Base-by-base conservation (phyloP, 2,329 filamentous ascomycete species). In the Ophiocordyceps polyrhachis-furcata region DNA sequence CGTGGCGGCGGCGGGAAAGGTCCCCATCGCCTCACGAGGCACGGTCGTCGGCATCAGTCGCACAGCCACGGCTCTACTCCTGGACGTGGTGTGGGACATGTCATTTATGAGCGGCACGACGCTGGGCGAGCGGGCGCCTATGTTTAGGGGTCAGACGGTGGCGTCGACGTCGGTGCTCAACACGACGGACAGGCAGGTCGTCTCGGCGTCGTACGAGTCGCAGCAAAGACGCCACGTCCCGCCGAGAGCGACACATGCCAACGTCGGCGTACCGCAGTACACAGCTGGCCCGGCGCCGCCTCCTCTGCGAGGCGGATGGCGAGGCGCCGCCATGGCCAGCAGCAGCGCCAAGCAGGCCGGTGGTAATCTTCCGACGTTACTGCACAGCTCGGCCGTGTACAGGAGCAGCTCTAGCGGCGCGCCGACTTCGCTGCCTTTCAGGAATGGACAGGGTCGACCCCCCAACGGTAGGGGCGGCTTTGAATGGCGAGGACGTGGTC, bases 101-200 rank as follows among this genome's bases (percentile, higher is more conserved):
- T 83, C 86, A 0, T 98, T 98, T 62, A 96, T 98, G 88, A 93
- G 87, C 56, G 91, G 91, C 49, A 95, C 88, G 2, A 91, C 84
- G 0, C 72, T 98, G 15, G 83, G 85, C 47, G 87, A 88, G 46
- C 81, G 91, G 47, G 94, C 89, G 58, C 86, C 87, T 23, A 79
- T 85, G 35, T 98, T 98, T 76, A 79, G 89, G 32, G 91, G 91
- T 44, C 88, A 91, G 59, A 95, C 91, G 0, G 87, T 98, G 4
- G 77, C 86, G 2, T 76, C 81, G 7, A 82, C 83, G n/a, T 83
- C 84, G 1, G 87, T 96, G 2, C 72, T 98, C 31, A 98, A 98
- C 63, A 68, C 93, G 46, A 81, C 80, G 1, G 71, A 88, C 56
- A 81, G 75, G 53, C 91, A 98, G 64, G 73, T 94, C 19, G 69